These are phyloP conservation scores for Davidsoniella virescens DNA, from an alignment of 2,329 filamentous ascomycete genomes.

Conservation along the genomic window DNA sequence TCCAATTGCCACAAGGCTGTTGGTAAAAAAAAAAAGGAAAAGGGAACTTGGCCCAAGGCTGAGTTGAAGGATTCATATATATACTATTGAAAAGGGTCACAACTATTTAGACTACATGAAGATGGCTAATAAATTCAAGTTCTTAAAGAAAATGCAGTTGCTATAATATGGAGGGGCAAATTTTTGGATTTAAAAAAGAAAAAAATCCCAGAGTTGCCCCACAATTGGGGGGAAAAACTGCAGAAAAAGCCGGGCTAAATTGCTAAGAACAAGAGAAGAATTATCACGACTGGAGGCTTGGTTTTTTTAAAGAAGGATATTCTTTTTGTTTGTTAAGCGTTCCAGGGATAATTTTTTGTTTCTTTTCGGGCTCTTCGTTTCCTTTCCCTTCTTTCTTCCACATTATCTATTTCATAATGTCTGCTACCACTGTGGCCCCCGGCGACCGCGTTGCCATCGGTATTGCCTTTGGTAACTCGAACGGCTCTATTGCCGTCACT, in stretches of 20 bases:
- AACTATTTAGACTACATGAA: slow-evolving; percentile 1
- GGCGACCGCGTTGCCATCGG: slow-evolving; percentile 63
- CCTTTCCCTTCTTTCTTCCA: neutral
- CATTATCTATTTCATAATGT: slow-evolving; percentile 10
- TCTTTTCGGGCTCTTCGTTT: slow-evolving; percentile 4
- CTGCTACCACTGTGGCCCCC: slow-evolving; percentile 29
- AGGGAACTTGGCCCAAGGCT: slow-evolving; percentile 7
- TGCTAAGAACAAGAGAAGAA: slow-evolving; percentile 2
- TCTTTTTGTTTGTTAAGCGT: slow-evolving; percentile 1
- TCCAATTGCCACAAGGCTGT: neutral
- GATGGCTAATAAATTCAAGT: too few relatives aligned
- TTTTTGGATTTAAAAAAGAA: neutral
- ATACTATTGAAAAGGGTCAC: neutral
- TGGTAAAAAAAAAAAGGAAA: slow-evolving; percentile 11
- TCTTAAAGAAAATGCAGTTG: neutral
- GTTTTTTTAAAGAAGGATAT: neutral
- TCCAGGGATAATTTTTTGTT: neutral
- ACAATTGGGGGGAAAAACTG: slow-evolving; percentile 12
- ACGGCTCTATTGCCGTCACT: slow-evolving; percentile 91
- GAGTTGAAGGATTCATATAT: neutral
- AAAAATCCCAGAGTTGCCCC: neutral
- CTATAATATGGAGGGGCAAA: slow-evolving; percentile 10
- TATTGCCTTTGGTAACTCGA: slow-evolving; percentile 94
- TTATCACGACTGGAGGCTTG: neutral
- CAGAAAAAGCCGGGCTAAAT: neutral